Percentiles rank a stretch among this genome's conserved stretches.
Evolutionary conservation across 2,329 filamentous ascomycete species (phyloP).

Genomic region (Pseudogymnoascus sp.): DNA sequence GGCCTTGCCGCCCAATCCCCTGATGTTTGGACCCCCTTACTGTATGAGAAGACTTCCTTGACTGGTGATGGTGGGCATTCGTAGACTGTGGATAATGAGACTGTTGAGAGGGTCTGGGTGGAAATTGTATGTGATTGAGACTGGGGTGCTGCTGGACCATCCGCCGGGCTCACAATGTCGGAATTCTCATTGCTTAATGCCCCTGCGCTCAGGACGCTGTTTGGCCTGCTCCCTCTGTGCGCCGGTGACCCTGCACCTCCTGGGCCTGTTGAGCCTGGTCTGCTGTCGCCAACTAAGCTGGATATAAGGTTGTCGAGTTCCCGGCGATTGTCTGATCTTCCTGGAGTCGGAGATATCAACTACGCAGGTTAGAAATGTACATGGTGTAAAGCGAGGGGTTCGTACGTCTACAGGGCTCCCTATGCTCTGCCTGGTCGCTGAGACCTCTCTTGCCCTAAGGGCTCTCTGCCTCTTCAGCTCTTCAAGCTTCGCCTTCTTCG

Average conservation of each 20-base stretch:
- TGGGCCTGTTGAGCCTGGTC: constrained; percentile 60
- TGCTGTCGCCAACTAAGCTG: constrained; percentile 71
- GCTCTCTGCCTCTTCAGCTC: constrained; percentile 92
- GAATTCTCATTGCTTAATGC: constrained; percentile 71
- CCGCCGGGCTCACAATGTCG: constrained; percentile 46
- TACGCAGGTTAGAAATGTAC: constrained; percentile 27
- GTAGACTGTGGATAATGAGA: constrained; percentile 67
- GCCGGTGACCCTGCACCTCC: constrained; percentile 59
- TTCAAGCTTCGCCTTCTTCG: constrained; percentile 93
- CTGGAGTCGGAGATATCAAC: constrained; percentile 63
- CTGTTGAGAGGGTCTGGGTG: constrained; percentile 64
- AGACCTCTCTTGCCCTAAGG: constrained; percentile 69
- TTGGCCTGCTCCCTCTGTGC: constrained; percentile 67
- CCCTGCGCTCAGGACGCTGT: constrained; percentile 75
- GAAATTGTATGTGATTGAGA: constrained; percentile 35
- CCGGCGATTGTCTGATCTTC: constrained; percentile 59
- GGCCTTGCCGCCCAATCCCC: constrained; percentile 60
- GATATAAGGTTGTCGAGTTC: constrained; percentile 83
- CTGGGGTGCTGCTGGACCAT: constrained; percentile 30
- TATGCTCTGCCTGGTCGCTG: constrained; percentile 59
- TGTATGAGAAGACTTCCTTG: constrained; percentile 89
- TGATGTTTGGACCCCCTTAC: constrained; percentile 89
- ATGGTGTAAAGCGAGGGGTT: constrained; percentile 15
- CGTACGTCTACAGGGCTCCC: constrained; percentile 66
- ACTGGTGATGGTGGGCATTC: constrained; percentile 70